Conservation (phyloP, 2,329 filamentous ascomycete genomes). For the Stagonosporopsis vannaccii region DNA sequence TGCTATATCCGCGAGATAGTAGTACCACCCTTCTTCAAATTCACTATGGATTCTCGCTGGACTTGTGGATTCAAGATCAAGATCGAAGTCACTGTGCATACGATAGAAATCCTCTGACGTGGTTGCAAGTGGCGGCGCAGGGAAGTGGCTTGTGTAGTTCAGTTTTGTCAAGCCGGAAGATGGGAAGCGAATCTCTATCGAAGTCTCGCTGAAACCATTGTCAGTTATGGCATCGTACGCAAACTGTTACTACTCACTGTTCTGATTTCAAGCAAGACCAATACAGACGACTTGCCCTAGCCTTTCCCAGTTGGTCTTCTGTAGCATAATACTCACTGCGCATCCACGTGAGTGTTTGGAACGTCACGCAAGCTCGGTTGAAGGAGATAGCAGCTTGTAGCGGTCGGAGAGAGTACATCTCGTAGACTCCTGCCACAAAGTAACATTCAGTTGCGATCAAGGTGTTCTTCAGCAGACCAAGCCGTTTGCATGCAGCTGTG, state of each 20-base stretch:
- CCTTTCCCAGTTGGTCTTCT: conserved; percentile 18
- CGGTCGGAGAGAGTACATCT: conserved; percentile 46
- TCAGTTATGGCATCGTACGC: neutral
- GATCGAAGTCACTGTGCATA: conserved; percentile 4
- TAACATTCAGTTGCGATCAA: conserved; percentile 42
- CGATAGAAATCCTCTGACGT: conserved; percentile 8
- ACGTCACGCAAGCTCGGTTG: conserved; percentile 38
- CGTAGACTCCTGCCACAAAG: conserved; percentile 44
- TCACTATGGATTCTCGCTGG: conserved; percentile 4
- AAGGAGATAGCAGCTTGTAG: conserved; percentile 43
- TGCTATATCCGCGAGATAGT: conserved; percentile 13
- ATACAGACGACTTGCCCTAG: conserved; percentile 40
- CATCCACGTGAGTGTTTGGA: conserved; percentile 25
- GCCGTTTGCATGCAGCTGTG: conserved; percentile 40
- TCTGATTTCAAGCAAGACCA: conserved; percentile 49
- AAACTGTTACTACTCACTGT: conserved; percentile 22
- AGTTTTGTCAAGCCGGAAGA: conserved; percentile 29
- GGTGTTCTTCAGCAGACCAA: conserved; percentile 39
- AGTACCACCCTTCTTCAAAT: conserved; percentile 18
- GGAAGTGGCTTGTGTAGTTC: conserved; percentile 41
- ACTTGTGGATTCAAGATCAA: neutral
- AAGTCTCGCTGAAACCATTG: conserved; percentile 19
- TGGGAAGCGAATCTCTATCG: conserved; percentile 24
- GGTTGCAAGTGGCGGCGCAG: conserved; percentile 31
- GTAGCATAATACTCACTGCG: conserved; percentile 9